phyloP scores from a whole-genome alignment of 805 yeast genomes.

The Lipomyces starkeyi region DNA sequence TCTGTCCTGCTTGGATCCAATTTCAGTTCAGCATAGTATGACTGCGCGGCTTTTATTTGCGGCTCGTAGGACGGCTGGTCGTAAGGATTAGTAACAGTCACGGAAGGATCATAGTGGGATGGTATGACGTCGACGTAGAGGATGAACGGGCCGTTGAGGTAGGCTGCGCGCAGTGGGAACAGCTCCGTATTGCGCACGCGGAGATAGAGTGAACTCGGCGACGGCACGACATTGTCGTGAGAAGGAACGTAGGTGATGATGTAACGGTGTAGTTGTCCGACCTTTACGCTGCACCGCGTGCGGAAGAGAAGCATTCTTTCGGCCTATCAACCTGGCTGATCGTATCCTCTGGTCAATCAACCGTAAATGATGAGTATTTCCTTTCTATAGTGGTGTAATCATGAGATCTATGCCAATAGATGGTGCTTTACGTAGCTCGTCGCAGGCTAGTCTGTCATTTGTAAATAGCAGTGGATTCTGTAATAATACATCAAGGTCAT shows the following conservation, averaged over 20 bases:
- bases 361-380: not conserved
- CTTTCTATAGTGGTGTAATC: not conserved
- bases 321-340: not conserved
- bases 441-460: too few relatives aligned
- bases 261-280: conserved; percentile 68
- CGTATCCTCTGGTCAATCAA: not conserved
- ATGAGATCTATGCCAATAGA: not conserved
- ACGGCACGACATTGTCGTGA: conserved; percentile 30
- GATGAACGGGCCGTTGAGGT: conserved; percentile 85
- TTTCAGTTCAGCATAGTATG: conserved; percentile 61
- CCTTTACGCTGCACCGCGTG: conserved; percentile 51
- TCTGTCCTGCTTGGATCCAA: conserved; percentile 51
- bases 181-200: conserved; percentile 33
- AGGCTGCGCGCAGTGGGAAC: conserved; percentile 65
- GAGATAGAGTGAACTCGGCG: conserved; percentile 23
- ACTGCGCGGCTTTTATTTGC: conserved; percentile 73
- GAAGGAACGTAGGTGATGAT: conserved; percentile 58
- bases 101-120: conserved; percentile 61
- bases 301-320: conserved; percentile 40
- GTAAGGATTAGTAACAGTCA: conserved; percentile 48
- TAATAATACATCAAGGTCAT: too few relatives aligned
- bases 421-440: not conserved
- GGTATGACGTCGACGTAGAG: conserved; percentile 83
- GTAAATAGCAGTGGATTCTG: too few relatives aligned
- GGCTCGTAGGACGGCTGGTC: conserved; percentile 49